Percentiles rank a stretch among this genome's conserved stretches.
phyloP scores from a whole-genome alignment of 352 stramenopile genomes.

The Phytophthora pistaciae region DNA sequence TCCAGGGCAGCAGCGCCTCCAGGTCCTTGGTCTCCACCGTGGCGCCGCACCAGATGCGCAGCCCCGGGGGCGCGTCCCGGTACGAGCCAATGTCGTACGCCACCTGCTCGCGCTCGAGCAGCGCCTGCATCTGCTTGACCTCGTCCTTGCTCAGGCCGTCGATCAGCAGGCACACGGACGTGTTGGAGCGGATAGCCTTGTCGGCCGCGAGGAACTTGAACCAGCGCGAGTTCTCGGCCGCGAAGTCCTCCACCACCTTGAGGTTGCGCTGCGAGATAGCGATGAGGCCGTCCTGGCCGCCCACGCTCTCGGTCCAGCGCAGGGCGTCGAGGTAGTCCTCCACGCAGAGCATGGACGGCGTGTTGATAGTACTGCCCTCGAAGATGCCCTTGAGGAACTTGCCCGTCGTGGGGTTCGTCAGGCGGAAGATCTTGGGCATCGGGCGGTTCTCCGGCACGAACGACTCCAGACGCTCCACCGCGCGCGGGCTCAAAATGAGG shows the following conservation, averaged over 20 bases:
- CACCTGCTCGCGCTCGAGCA: slow-evolving; percentile 97
- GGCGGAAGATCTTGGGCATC: slow-evolving; percentile 99
- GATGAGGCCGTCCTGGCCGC: slow-evolving; percentile 95
- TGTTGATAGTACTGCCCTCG: slow-evolving; percentile 99
- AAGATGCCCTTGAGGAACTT: slow-evolving; percentile 96
- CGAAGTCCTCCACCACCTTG: slow-evolving; percentile 96
- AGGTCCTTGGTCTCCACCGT: slow-evolving; percentile 99
- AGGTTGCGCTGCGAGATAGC: slow-evolving; percentile 96
- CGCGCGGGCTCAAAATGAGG: slow-evolving; percentile 96
- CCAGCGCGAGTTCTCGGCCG: slow-evolving; percentile 95
- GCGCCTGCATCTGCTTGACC: slow-evolving; percentile 97
- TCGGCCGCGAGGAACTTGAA: slow-evolving; percentile 98
- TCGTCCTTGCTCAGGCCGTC: slow-evolving; percentile 92
- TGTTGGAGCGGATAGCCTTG: slow-evolving; percentile 95
- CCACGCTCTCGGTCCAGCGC: slow-evolving; percentile 95
- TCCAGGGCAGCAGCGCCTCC: slow-evolving; percentile 98
- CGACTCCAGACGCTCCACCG: slow-evolving; percentile 97
- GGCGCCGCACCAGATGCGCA: slow-evolving; percentile 99
- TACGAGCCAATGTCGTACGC: slow-evolving; percentile 99
- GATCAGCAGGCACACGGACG: slow-evolving; percentile 97
- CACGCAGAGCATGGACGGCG: slow-evolving; percentile 98
- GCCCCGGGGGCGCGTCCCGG: slow-evolving; percentile 97
- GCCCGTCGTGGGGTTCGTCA: slow-evolving; percentile 97
- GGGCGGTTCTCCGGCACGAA: slow-evolving; percentile 90
- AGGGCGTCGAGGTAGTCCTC: slow-evolving; percentile 99